Conservation (phyloP, 495 filamentous ascomycete genomes). For the Aspergillus leporis region DNA sequence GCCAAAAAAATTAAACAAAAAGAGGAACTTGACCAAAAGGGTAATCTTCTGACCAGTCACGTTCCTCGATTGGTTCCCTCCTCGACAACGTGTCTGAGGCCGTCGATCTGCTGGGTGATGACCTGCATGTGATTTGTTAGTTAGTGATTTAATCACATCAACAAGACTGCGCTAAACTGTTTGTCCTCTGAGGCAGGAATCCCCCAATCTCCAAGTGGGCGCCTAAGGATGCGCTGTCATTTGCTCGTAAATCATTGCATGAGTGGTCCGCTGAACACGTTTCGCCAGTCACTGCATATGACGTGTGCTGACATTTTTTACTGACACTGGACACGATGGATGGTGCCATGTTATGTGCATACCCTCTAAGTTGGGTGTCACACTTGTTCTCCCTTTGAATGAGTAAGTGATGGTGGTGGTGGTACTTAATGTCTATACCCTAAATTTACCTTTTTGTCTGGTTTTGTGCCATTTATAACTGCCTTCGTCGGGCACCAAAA, state of each 20-base stretch:
- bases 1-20: not conserved
- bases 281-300: conserved; percentile 4
- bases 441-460: conserved; percentile 2
- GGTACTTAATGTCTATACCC: not conserved
- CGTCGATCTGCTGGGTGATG: conserved; percentile 14
- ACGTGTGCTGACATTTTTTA: not conserved
- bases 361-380: not conserved
- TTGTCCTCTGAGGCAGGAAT: not conserved
- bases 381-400: not conserved
- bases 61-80: conserved; percentile 10
- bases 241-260: conserved; percentile 13
- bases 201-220: conserved; percentile 12
- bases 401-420: not conserved
- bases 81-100: conserved; percentile 20
- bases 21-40: not conserved
- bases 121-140: conserved; percentile 19
- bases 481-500: not conserved
- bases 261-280: conserved; percentile 3
- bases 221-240: conserved; percentile 23
- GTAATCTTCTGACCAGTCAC: not conserved
- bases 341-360: not conserved
- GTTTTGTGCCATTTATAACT: conserved; percentile 10
- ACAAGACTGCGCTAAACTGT: conserved; percentile 4
- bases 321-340: not conserved
- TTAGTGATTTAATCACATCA: conserved; percentile 13